A percentile compares a stretch with the other conserved stretches of the same genome.
Evolutionary conservation across 2,329 filamentous ascomycete species (phyloP).

Genomic region (Sporothrix curviconia): DNA sequence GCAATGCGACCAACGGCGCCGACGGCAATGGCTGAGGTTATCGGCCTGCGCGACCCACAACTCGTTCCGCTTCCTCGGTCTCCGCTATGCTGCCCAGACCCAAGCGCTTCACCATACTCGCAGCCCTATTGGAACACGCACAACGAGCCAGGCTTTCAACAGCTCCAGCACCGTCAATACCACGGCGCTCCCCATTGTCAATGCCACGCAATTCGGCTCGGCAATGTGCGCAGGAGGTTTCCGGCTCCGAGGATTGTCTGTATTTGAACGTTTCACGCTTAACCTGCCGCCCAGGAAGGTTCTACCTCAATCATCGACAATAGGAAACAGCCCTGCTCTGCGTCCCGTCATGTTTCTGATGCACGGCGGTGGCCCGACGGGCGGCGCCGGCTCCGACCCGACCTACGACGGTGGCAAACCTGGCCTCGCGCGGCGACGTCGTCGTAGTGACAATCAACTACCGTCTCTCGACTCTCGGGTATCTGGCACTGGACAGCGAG

Average conservation of each 20-base stretch:
- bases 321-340: slow-evolving; percentile 24
- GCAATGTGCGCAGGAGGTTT: slow-evolving; percentile 34
- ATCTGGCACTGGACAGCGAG: slow-evolving; percentile 41
- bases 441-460: slow-evolving; percentile 57
- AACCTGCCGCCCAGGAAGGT: slow-evolving; percentile 27
- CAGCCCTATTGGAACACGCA: slow-evolving; percentile 27
- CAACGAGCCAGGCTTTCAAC: slow-evolving; percentile 11
- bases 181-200: slow-evolving; percentile 19
- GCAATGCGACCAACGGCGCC: slow-evolving; percentile 19
- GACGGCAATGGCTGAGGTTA: slow-evolving; percentile 23
- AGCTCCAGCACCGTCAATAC: slow-evolving; percentile 24
- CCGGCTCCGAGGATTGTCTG: slow-evolving; percentile 40
- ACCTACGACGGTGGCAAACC: slow-evolving; percentile 46
- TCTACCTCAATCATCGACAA: no score
- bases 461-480: slow-evolving; percentile 51
- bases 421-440: slow-evolving; percentile 52
- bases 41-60: slow-evolving; percentile 39
- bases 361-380: slow-evolving; percentile 49
- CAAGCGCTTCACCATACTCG: slow-evolving; percentile 40
- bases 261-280: slow-evolving; percentile 42
- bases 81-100: slow-evolving; percentile 40
- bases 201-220: slow-evolving; percentile 32
- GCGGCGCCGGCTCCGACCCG: slow-evolving; percentile 35
- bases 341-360: slow-evolving; percentile 35
- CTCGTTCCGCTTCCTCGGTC: slow-evolving; percentile 45